A percentile compares a stretch with the other conserved stretches of the same genome.
These are phyloP conservation scores for Ophiostoma sp. DNA, from an alignment of 2,329 filamentous ascomycete genomes.

Conservation along the genomic window DNA sequence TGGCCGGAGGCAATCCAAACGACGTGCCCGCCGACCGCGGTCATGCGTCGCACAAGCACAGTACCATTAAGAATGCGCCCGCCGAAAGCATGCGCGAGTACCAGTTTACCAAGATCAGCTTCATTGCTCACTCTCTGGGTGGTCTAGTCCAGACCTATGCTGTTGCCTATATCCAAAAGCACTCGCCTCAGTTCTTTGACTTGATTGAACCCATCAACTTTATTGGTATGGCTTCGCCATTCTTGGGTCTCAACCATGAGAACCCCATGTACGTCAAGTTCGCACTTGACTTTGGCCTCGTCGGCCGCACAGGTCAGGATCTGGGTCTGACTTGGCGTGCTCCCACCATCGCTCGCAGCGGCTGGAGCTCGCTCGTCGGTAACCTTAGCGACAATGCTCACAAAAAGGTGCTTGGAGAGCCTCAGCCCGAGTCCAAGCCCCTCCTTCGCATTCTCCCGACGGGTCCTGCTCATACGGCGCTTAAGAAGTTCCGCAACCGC, in stretches of 20 bases:
- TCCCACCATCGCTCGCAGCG: constrained; percentile 78
- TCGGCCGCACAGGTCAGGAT: constrained; percentile 94
- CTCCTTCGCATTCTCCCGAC: constrained; percentile 85
- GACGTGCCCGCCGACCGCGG: neutral
- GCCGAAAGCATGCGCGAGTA: constrained; percentile 57
- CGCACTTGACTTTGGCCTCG: constrained; percentile 90
- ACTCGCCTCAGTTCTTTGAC: constrained; percentile 88
- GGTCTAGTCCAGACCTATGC: constrained; percentile 91
- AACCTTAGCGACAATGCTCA: constrained; percentile 71
- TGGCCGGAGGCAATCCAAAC: constrained; percentile 10
- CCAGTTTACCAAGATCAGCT: constrained; percentile 90
- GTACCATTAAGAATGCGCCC: constrained; percentile 49
- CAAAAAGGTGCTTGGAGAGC: constrained; percentile 56
- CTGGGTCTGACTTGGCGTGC: constrained; percentile 92
- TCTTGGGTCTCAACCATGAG: constrained; percentile 91
- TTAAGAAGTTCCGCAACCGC: constrained; percentile 84
- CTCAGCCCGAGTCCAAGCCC: constrained; percentile 81
- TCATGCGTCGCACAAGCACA: constrained; percentile 47
- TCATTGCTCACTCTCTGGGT: constrained; percentile 87
- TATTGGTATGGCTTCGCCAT: constrained; percentile 80
- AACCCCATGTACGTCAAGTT: constrained; percentile 98
- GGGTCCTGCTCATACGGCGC: constrained; percentile 81
- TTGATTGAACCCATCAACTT: constrained; percentile 87
- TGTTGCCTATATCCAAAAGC: constrained; percentile 93
- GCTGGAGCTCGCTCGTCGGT: constrained; percentile 84